Base-by-base conservation (phyloP, 2,329 filamentous ascomycete genomes). In the Bipolaris victoriae region DNA sequence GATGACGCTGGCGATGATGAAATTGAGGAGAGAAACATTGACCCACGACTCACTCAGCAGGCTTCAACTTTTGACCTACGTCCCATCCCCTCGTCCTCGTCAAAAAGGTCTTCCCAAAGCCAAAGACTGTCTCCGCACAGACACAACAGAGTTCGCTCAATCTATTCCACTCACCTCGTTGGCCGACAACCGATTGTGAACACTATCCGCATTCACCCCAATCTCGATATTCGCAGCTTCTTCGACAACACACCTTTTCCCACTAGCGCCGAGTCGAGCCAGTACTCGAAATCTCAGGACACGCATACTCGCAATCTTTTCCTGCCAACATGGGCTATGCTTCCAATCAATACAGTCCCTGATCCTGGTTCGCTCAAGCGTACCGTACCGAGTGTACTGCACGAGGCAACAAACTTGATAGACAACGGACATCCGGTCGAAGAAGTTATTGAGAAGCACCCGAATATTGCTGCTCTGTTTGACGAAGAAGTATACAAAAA, bases 311-410 rank as follows among this genome's bases (percentile, higher is more conserved):
- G 53, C 18, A 66, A 69, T 29, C 33, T 69, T 1, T 66, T 58
- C 11, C 18, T 69, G n/a, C 67, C 67, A 2, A 68, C 61, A 3
- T 69, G 67, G 67, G 60, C 67, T 7, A 69, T 69, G 67, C 60
- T 67, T 52, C 61, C 67, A 3, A 57, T 67, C 7, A 69, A 62
- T 33, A 66, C 65, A 2, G 48, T 56, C 9, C 60, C 64, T 1
- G 65, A 68, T 29, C 64, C 65, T 6, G 67, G 67, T 0, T 66
- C 64, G 2, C 18, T 67, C 2, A 59, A 46, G 22, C 40, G 55
- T 16, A 60, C 57, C 4, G 57, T 68, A 2, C 41, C 50, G 7
- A 26, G 36, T 10, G 48, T 69, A 26, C n/a, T 64, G 1, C 50
- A 59, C 7, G 55, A 69, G 56, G 58, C 62, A 3, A 47, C 62